phyloP scores from a whole-genome alignment of 768 basidiomycete species.

The Pleurotus citrinopileatus region DNA sequence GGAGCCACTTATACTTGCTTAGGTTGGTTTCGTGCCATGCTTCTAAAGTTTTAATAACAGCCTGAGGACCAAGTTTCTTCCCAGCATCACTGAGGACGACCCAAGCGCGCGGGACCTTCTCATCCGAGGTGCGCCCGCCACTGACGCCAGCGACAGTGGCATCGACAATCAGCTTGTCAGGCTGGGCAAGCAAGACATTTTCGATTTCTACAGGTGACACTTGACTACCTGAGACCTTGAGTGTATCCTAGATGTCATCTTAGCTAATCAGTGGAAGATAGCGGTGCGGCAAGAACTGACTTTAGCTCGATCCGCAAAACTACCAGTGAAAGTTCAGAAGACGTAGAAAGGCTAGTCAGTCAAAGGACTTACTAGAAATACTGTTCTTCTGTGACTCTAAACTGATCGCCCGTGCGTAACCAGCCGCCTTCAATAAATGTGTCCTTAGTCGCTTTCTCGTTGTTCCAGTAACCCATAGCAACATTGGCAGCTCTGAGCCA shows the following conservation, averaged over 20 bases:
- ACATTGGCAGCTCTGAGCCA: conserved; percentile 55
- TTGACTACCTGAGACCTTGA: conserved; percentile 78
- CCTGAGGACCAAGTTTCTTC: conserved; percentile 39
- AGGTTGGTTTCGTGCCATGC: conserved; percentile 60
- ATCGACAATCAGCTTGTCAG: conserved; percentile 59
- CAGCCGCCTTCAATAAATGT: conserved; percentile 67
- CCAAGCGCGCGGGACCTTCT: conserved; percentile 79
- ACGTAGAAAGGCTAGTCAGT: background rate
- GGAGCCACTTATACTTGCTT: conserved; percentile 74
- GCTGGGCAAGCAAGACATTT: conserved; percentile 57
- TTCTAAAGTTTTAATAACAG: conserved; percentile 46
- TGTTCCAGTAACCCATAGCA: conserved; percentile 70
- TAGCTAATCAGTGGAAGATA: background rate
- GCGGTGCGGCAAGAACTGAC: conserved; percentile 33
- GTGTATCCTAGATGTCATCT: conserved; percentile 52
- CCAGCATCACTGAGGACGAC: conserved; percentile 62
- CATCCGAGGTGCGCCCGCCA: conserved; percentile 68
- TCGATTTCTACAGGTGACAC: conserved; percentile 84
- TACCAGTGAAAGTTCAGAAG: conserved; percentile 20
- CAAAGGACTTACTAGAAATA: conserved; percentile 58
- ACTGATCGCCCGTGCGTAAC: conserved; percentile 73
- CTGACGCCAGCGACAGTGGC: conserved; percentile 72
- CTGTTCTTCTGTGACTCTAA: conserved; percentile 56
- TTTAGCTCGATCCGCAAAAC: conserved; percentile 78
- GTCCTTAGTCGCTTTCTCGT: conserved; percentile 60